Base-by-base conservation (phyloP, 805 yeast species). In the Sugiyamaella marilandica region DNA sequence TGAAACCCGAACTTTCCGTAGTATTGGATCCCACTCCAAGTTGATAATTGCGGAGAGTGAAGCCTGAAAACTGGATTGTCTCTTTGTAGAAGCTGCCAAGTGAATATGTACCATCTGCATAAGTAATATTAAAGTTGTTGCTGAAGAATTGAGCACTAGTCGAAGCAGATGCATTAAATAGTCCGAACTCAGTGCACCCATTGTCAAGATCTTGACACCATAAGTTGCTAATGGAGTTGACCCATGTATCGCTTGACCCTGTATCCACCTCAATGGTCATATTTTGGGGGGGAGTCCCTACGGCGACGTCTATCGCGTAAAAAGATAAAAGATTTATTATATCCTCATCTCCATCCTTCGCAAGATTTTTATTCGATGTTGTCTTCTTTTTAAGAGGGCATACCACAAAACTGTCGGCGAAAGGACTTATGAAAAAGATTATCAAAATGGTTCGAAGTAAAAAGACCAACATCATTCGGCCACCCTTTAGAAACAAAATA, bases 21-120 rank as follows among this genome's bases (percentile, higher is more conserved):
- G 87, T 78, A 34, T 68, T 66, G 62, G 81, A 80, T 2, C 87
- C 95, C 21, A 89, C 81, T 1, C 95, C 97, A 66, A 90, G 77
- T 4, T 88, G 80, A 31, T 85, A 69, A 52, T 73, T 70, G 0
- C 71, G 55, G 10, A 87, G 70, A 1, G 73, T 67, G n/a, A 75
- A 66, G 47, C 74, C 78, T 45, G 82, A 81, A 50, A 87, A 60
- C 1, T 60, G 55, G 3, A 90, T 74, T 37, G 72, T 70, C 62
- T 90, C 97, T 41, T 71, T 64, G n/a, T 84, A 89, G 76, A 78
- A 81, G n/a, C 57, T 59, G 14, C 87, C 87, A n/a, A 60, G 59
- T 10, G 83, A 56, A 18, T 53, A 54, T 3, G 45, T 26, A 2
- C 54, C 55, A 18, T 45, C 47, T 10, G 32, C 53, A 37, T 58